These are phyloP conservation scores for Diaporthe sp. DNA, from an alignment of 2,329 filamentous ascomycete genomes.

Conservation along the genomic window DNA sequence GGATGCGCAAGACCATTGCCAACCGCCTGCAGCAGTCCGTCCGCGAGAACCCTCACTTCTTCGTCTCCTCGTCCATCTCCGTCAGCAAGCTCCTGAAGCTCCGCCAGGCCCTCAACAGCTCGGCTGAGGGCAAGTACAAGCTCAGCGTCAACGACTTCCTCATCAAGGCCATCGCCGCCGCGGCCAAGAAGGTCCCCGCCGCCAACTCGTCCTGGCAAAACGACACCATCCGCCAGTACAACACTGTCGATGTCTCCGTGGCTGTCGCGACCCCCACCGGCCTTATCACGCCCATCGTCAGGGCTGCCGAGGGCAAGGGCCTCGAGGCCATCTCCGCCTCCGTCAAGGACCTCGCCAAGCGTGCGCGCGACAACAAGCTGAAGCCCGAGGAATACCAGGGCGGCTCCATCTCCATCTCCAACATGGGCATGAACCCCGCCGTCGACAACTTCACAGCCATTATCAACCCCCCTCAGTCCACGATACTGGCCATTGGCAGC, in stretches of 20 bases:
- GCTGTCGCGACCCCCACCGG: slow-evolving; percentile 93
- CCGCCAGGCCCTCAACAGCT: slow-evolving; percentile 90
- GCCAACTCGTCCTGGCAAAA: slow-evolving; percentile 97
- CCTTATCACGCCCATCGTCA: slow-evolving; percentile 98
- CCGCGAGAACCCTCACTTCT: slow-evolving; percentile 98
- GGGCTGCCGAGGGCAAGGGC: slow-evolving; percentile 87
- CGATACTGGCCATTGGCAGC: slow-evolving; percentile 94
- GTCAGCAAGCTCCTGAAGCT: slow-evolving; percentile 97
- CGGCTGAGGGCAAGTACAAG: slow-evolving; percentile 95
- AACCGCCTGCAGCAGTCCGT: slow-evolving; percentile 89
- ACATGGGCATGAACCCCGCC: slow-evolving; percentile 99
- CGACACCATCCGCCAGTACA: slow-evolving; percentile 93
- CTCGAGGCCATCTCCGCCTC: slow-evolving; percentile 88
- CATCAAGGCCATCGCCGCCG: slow-evolving; percentile 93
- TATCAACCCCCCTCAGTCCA: slow-evolving; percentile 98
- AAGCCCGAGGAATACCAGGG: slow-evolving; percentile 99
- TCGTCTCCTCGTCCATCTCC: slow-evolving; percentile 90
- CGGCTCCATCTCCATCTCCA: slow-evolving; percentile 98
- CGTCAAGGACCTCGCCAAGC: slow-evolving; percentile 97
- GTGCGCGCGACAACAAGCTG: slow-evolving; percentile 95
- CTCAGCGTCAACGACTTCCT: slow-evolving; percentile 99
- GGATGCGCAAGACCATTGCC: slow-evolving; percentile 99
- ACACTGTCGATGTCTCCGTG: slow-evolving; percentile 93
- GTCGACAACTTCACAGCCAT: slow-evolving; percentile 98
- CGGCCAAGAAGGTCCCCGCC: slow-evolving; percentile 92